A percentile compares a stretch with the other conserved stretches of the same genome.
phyloP scores from a whole-genome alignment of 2,329 filamentous ascomycete genomes.

The Pestalotiopsis sp. region DNA sequence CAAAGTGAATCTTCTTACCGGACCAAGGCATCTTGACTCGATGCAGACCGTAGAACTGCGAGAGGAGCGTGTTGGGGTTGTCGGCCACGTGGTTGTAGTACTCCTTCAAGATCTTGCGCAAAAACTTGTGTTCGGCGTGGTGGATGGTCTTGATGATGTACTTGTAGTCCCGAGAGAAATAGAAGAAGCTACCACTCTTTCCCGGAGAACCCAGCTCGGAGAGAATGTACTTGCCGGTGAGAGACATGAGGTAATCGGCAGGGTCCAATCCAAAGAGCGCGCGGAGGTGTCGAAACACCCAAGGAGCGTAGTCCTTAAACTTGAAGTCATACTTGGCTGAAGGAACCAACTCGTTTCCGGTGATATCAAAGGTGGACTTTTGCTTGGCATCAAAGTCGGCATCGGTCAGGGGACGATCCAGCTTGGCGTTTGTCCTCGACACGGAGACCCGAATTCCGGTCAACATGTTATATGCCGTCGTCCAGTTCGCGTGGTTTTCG shows the following conservation, averaged over 20 bases:
- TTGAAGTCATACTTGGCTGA: conserved; percentile 99
- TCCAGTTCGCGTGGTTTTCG: conserved; percentile 95
- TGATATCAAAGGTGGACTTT: conserved; percentile 99
- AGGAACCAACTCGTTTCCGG: conserved; percentile 94
- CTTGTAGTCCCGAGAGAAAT: conserved; percentile 99
- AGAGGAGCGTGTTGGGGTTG: conserved; percentile 95
- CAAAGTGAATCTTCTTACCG: conserved; percentile 97
- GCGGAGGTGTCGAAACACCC: conserved; percentile 94
- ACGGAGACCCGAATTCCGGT: conserved; percentile 98
- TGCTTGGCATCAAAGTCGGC: conserved; percentile 93
- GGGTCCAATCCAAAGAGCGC: conserved; percentile 89
- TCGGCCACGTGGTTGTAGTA: conserved; percentile 92
- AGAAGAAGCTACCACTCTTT: conserved; percentile 99
- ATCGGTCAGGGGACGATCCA: conserved; percentile 86
- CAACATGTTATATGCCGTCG: conserved; percentile 99
- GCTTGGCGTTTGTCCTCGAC: conserved; percentile 93
- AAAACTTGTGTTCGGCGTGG: conserved; percentile 87
- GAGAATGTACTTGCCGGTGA: conserved; percentile 98
- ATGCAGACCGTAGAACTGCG: conserved; percentile 96
- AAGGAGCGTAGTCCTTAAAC: conserved; percentile 99
- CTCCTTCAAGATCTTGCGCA: conserved; percentile 81
- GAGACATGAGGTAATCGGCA: conserved; percentile 95
- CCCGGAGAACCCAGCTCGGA: conserved; percentile 96
- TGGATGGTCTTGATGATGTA: conserved; percentile 99
- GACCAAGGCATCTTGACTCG: conserved; percentile 93